Percentiles rank a stretch among this genome's conserved stretches.
These are phyloP conservation scores for Corchorus capsularis DNA, from an alignment of 345 rosid genomes.

Conservation along the genomic window DNA sequence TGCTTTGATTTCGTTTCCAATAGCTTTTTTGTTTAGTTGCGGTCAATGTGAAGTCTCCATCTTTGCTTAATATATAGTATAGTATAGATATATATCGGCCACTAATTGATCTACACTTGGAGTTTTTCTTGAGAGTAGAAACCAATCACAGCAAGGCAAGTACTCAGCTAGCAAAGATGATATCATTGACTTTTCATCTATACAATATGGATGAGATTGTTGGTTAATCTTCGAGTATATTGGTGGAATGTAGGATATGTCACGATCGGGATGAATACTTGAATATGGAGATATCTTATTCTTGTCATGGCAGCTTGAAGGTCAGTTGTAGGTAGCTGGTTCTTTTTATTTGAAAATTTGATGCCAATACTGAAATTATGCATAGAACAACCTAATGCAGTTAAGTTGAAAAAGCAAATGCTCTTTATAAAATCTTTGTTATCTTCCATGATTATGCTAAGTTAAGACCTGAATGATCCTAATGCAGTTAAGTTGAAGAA, in stretches of 20 bases:
- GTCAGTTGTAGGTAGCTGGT: slow-evolving; percentile 29
- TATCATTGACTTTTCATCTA: slow-evolving; percentile 30
- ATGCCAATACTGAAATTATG: background rate
- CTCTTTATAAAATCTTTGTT: background rate
- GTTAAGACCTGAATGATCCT: background rate
- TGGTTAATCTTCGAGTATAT: slow-evolving; percentile 37
- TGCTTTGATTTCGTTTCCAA: too few relatives aligned
- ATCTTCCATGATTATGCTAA: background rate
- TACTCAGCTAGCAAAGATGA: slow-evolving; percentile 25
- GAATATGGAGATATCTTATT: slow-evolving; percentile 80
- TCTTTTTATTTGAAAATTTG: background rate
- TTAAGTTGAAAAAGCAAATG: too few relatives aligned
- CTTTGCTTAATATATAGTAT: too few relatives aligned
- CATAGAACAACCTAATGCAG: too few relatives aligned
- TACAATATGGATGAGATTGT: slow-evolving; percentile 34
- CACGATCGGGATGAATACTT: slow-evolving; percentile 79
- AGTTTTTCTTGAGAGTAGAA: slow-evolving; percentile 36
- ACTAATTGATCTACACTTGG: slow-evolving; percentile 49
- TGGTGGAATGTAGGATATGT: slow-evolving; percentile 80
- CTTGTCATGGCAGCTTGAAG: slow-evolving; percentile 89
- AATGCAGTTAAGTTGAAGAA: background rate
- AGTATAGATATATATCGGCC: too few relatives aligned
- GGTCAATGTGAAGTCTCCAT: too few relatives aligned
- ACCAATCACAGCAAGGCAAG: slow-evolving; percentile 19
- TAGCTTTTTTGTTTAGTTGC: too few relatives aligned